Conservation (phyloP, 2,329 filamentous ascomycete species). For the Rutstroemia sydowiana region DNA sequence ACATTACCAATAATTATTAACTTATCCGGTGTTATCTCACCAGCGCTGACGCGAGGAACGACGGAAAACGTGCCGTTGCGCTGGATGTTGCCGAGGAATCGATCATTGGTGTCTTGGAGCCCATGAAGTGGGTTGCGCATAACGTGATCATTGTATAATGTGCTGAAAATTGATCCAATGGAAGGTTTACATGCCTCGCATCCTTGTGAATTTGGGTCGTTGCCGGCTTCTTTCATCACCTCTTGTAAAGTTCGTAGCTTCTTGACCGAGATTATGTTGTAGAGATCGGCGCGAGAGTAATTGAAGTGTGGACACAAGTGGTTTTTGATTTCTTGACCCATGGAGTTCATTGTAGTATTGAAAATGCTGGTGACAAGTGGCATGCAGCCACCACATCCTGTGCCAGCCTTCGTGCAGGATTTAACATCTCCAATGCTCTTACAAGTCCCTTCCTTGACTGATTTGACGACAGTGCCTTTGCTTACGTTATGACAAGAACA, state of each 20-base stretch:
- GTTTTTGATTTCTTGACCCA: conserved; percentile 84
- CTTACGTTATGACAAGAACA: conserved; percentile 91
- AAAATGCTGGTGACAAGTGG: conserved; percentile 84
- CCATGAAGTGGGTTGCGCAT: conserved; percentile 64
- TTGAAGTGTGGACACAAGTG: conserved; percentile 78
- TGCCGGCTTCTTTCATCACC: conserved; percentile 73
- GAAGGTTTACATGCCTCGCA: conserved; percentile 85
- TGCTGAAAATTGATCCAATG: conserved; percentile 72
- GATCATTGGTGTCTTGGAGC: conserved; percentile 85
- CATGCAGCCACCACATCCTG: conserved; percentile 84
- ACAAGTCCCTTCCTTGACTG: conserved; percentile 70
- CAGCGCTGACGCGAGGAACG: conserved; percentile 72
- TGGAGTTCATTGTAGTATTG: conserved; percentile 76
- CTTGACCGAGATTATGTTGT: conserved; percentile 81
- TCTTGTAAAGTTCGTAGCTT: conserved; percentile 62
- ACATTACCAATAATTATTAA: conserved; percentile 78
- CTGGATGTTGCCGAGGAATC: conserved; percentile 83
- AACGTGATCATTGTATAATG: conserved; percentile 76
- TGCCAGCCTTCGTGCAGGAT: conserved; percentile 84
- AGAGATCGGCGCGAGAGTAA: conserved; percentile 80
- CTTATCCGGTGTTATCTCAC: conserved; percentile 82
- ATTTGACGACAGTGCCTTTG: conserved; percentile 69
- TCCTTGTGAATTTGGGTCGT: conserved; percentile 62
- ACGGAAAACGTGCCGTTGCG: conserved; percentile 88
- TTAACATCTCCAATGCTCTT: conserved; percentile 79